Evolutionary conservation across 2,329 filamentous ascomycete species (phyloP), one percentile per base, ranked within the genome.

Genomic region (Aspergillus alliaceus): DNA sequence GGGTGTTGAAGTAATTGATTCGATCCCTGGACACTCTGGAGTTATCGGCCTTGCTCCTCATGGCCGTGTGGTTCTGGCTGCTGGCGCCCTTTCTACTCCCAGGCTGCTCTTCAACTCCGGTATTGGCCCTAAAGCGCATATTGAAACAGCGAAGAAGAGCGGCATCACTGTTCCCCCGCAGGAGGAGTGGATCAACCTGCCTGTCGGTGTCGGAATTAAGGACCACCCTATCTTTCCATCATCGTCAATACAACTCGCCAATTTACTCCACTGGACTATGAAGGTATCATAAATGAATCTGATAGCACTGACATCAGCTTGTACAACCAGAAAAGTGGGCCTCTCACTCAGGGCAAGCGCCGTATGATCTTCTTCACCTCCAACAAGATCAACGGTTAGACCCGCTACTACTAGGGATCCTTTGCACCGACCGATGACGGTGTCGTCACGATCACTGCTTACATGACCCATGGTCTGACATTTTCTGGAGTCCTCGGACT

Each of bases 101-200:
- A 89, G 89, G 73, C 77, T 91, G 48, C 80, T 91, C 2, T 79
- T 90, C 73, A 81, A 87, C 66, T 88, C 84, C 74, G 86, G 88
- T 63, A 90, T 89, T 61, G 89, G 88, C 4, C 86, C 86, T 22
- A 72, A 73, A 51, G 76, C 75, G 44, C 77, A 80, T 67, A 76
- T 82, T 46, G 70, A 70, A 42, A 69, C 75, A 24, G 80, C 81
- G 37, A 73, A 77, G 66, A 70, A 68, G 61, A 80, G 78, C 55
- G 70, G 65, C 20, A 75, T 79, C 6, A 42, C 68, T 6, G 76
- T 76, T 15, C 76, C 80, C 54, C 69, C 73, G 18, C 69, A 75
- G 58, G 59, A 70, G n/a, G 59, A 79, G 24, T 82, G 80, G 80
- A 80, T 83, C 63, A 72, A 79, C 61, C 71, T 82, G 5, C 80